These are phyloP conservation scores for Nothopassalora personata DNA, from an alignment of 2,329 filamentous ascomycete species.

Conservation along the genomic window DNA sequence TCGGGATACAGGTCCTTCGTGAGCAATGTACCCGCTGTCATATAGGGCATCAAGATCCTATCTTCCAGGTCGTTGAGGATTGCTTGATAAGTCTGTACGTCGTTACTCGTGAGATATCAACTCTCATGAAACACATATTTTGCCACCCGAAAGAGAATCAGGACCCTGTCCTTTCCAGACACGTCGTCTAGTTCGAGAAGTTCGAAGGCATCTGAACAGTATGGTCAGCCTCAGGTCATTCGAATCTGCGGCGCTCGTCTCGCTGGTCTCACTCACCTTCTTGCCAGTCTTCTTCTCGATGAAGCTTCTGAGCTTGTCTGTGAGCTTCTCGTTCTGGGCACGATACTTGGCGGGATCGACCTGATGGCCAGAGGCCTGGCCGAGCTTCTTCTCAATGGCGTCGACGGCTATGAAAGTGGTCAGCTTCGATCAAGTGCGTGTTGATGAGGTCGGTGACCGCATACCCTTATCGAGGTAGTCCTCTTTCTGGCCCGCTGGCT, in stretches of 20 bases:
- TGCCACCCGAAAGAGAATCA: not conserved
- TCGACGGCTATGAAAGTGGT: slow-evolving; percentile 14
- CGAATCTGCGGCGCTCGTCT: not conserved
- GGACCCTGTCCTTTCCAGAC: not conserved
- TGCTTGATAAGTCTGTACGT: slow-evolving; percentile 27
- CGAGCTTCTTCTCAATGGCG: slow-evolving; percentile 22
- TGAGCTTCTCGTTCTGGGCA: slow-evolving; percentile 30
- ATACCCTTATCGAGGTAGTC: slow-evolving; percentile 28
- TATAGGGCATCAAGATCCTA: slow-evolving; percentile 36
- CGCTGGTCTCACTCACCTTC: too few relatives aligned
- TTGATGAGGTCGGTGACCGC: not conserved
- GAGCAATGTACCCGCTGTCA: slow-evolving; percentile 41
- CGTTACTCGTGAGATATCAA: not conserved
- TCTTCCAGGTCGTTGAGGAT: slow-evolving; percentile 38
- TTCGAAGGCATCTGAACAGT: not conserved
- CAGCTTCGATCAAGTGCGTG: not conserved
- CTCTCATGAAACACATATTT: not conserved
- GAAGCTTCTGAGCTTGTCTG: slow-evolving; percentile 4
- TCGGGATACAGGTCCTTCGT: slow-evolving; percentile 38
- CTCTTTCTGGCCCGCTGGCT: slow-evolving; percentile 15
- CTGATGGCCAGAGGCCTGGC: slow-evolving; percentile 17
- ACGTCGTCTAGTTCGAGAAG: not conserved
- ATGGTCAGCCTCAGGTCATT: not conserved
- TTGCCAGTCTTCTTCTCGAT: slow-evolving; percentile 8
- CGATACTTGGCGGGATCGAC: slow-evolving; percentile 23